These are phyloP conservation scores for Pichia kluyveri DNA, from an alignment of 805 yeast genomes.

Conservation along the genomic window DNA sequence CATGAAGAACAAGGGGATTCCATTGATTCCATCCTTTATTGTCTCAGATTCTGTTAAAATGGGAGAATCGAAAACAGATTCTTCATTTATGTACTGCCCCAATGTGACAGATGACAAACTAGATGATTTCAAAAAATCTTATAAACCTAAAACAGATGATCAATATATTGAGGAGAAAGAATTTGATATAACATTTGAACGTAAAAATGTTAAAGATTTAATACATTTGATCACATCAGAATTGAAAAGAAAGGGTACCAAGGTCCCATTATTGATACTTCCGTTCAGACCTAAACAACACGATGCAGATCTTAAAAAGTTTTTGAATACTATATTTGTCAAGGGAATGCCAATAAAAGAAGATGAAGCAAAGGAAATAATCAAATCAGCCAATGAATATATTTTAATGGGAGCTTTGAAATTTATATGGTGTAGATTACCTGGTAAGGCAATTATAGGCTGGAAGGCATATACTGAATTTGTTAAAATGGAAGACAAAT, in stretches of 20 bases:
- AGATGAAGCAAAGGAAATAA: slow-evolving; percentile 30
- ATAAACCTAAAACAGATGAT: slow-evolving; percentile 22
- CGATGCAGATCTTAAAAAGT: slow-evolving; percentile 48
- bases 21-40: slow-evolving; percentile 1
- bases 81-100: slow-evolving; percentile 26
- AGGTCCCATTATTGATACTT: slow-evolving; percentile 63
- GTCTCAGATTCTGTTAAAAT: slow-evolving; percentile 1
- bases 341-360: slow-evolving; percentile 39
- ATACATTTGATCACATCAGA: slow-evolving; percentile 67
- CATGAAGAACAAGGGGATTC: not conserved
- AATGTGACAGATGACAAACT: slow-evolving; percentile 5
- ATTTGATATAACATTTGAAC: slow-evolving; percentile 37
- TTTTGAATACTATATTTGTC: slow-evolving; percentile 44
- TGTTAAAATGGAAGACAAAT: slow-evolving; percentile 52
- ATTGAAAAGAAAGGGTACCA: slow-evolving; percentile 58
- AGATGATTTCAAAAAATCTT: slow-evolving; percentile 21
- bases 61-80: slow-evolving; percentile 1
- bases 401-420: slow-evolving; percentile 68
- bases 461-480: slow-evolving; percentile 78
- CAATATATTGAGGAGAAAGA: slow-evolving; percentile 15
- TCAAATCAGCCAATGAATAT: slow-evolving; percentile 52
- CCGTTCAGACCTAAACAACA: slow-evolving; percentile 69
- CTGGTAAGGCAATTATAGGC: slow-evolving; percentile 71
- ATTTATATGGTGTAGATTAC: slow-evolving; percentile 81
- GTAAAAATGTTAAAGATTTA: slow-evolving; percentile 58